A percentile compares a stretch with the other conserved stretches of the same genome.
These are phyloP conservation scores for Stentor coeruleus DNA, from an alignment of 73 alveolate species.

Conservation along the genomic window DNA sequence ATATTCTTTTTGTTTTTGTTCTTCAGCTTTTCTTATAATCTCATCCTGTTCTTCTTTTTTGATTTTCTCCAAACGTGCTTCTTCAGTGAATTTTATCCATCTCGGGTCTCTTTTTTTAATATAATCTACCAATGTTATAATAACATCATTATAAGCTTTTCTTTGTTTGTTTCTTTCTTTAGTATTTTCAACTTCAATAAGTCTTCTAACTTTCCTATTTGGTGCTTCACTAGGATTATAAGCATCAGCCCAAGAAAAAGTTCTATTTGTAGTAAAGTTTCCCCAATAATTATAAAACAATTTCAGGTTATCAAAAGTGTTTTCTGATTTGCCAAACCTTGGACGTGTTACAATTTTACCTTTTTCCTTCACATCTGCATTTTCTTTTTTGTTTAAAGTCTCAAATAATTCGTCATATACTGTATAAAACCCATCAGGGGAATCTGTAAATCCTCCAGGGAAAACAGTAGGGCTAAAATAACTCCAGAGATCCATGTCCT, in stretches of 20 bases:
- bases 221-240: conserved; percentile 80
- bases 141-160: conserved; percentile 56
- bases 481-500: conserved; percentile 53
- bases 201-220: conserved; percentile 65
- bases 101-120: conserved; percentile 71
- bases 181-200: conserved; percentile 67
- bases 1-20: conserved; percentile 39
- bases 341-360: conserved; percentile 53
- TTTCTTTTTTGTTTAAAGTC: conserved; percentile 73
- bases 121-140: conserved; percentile 60
- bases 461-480: conserved; percentile 58
- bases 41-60: conserved; percentile 34
- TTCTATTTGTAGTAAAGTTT: conserved; percentile 62
- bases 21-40: conserved; percentile 25
- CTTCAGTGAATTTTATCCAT: conserved; percentile 38
- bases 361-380: conserved; percentile 65
- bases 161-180: conserved; percentile 76
- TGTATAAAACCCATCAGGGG: conserved; percentile 46
- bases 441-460: conserved; percentile 41
- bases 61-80: background rate
- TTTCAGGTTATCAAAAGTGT: conserved; percentile 30
- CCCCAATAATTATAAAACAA: conserved; percentile 57
- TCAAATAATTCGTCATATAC: conserved; percentile 70
- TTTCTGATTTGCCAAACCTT: conserved; percentile 56
- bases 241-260: conserved; percentile 73